Evolutionary conservation across 352 stramenopile species (phyloP).

Genomic region (Thraustochytrium striatum): DNA sequence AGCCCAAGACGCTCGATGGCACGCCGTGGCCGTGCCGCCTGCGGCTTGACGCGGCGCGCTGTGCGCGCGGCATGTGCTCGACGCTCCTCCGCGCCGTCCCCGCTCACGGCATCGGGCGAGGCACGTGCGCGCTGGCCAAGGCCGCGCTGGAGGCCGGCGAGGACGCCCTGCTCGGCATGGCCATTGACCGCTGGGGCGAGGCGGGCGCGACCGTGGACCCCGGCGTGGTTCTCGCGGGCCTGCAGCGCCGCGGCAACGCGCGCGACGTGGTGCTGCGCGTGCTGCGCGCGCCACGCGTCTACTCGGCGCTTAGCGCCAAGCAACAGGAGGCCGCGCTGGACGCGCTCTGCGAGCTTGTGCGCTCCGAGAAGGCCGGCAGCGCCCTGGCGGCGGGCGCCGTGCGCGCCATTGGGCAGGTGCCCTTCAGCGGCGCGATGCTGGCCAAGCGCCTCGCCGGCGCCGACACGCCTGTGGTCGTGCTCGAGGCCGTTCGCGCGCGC

Average conservation of each 20-base stretch:
- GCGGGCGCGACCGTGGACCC: background rate
- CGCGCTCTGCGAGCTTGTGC: constrained; percentile 4
- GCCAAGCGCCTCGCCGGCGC: background rate
- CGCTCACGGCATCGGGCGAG: background rate
- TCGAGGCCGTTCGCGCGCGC: constrained; percentile 16
- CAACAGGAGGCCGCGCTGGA: constrained; percentile 28
- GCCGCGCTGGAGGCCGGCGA: background rate
- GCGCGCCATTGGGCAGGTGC: background rate
- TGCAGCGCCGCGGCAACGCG: background rate
- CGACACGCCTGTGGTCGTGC: background rate
- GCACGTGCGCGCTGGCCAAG: background rate
- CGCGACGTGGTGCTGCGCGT: background rate
- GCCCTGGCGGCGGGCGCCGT: constrained; percentile 11
- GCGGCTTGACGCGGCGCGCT: background rate
- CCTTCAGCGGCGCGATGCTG: constrained; percentile 23
- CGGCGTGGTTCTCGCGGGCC: background rate
- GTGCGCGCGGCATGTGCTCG: background rate
- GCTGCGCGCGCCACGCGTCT: constrained; percentile 9
- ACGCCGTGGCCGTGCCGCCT: too few species aligned
- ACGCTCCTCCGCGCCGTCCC: background rate
- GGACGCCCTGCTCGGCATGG: background rate
- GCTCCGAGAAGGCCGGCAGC: background rate
- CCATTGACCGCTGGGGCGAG: constrained; percentile 4
- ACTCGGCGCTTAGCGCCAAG: background rate
- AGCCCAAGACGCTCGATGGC: background rate